These are phyloP conservation scores for Nothophytophthora sp. DNA, from an alignment of 352 stramenopile genomes.

Conservation along the genomic window DNA sequence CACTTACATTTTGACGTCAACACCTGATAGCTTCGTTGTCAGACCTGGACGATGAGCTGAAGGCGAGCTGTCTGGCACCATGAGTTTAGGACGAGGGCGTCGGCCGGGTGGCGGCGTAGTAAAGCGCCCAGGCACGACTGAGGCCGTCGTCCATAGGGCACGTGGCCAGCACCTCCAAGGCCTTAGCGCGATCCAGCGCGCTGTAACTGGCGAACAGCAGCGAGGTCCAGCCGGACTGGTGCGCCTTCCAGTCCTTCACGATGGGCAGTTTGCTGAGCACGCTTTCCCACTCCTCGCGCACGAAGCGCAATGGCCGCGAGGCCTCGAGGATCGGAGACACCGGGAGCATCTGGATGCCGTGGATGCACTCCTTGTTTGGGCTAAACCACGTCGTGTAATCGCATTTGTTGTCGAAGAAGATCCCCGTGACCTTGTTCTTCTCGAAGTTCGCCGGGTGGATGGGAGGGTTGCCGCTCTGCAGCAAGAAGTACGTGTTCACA, in stretches of 20 bases:
- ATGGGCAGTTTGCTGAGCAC: conserved; percentile 15
- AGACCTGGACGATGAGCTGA: no score
- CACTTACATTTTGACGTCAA: no score
- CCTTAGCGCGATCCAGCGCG: conserved; percentile 32
- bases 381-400: conserved; percentile 68
- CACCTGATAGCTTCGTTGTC: no score
- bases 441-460: conserved; percentile 43
- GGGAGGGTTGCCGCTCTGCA: conserved; percentile 40
- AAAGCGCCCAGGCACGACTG: conserved; percentile 29
- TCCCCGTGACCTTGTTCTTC: conserved; percentile 52
- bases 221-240: conserved; percentile 47
- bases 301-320: conserved; percentile 36
- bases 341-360: conserved; percentile 62
- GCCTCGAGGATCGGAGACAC: conserved; percentile 46
- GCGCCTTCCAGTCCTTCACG: background rate
- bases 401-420: conserved; percentile 65
- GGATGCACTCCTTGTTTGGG: conserved; percentile 44
- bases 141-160: conserved; percentile 32
- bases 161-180: conserved; percentile 19
- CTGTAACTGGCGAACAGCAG: conserved; percentile 55
- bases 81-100: no score
- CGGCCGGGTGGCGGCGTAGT: conserved; percentile 8
- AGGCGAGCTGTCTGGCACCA: no score
- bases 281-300: conserved; percentile 43
- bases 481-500: conserved; percentile 52